Evolutionary conservation across 2,329 filamentous ascomycete genomes (phyloP), one percentile per base, ranked within the genome.

Genomic region (Chaetomium sp.): DNA sequence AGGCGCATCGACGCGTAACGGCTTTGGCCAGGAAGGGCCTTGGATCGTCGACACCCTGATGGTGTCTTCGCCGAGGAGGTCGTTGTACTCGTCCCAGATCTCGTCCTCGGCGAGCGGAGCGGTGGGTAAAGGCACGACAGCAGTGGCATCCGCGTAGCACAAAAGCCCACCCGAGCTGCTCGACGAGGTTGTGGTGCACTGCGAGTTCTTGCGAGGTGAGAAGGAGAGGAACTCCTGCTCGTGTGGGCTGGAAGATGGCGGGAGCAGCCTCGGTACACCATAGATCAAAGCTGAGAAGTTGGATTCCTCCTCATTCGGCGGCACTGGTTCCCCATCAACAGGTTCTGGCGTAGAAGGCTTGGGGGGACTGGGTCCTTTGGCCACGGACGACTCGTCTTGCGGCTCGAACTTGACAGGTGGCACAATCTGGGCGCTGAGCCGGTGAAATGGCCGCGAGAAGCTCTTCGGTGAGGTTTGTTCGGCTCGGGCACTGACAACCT

Each of bases 81-180:
- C 92, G 62, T 97, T 86, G 67, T 95, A 96, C 70, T 95, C 92
- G 51, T 91, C 86, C 92, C 92, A 97, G 1, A 96, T 80, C 67
- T 96, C 92, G 64, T 96, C 92, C 61, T 95, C 88, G 1, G 75
- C 82, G 4, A 86, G 78, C 0, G 82, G 85, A 4, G 84, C 82
- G 45, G 76, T 76, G 1, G 81, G 76, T 3, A 76, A 73, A 0
- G 87, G 87, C 27, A 88, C 75, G 2, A 89, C 72, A 6, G 88
- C 85, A 12, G 84, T 88, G 3, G 85, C 82, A 5, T 80, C 79
- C 10, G 78, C 77, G 60, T 79, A 84, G 54, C 80, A 83, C 50
- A 78, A 73, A 11, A 79, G 70, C 0, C 81, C 83, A 2, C 87
- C 89, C 63, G 62, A 63, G 54, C 82, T 89, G 65, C 83, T 88